phyloP scores from a whole-genome alignment of 140 eudicot species.

The Stevia rebaudiana region DNA sequence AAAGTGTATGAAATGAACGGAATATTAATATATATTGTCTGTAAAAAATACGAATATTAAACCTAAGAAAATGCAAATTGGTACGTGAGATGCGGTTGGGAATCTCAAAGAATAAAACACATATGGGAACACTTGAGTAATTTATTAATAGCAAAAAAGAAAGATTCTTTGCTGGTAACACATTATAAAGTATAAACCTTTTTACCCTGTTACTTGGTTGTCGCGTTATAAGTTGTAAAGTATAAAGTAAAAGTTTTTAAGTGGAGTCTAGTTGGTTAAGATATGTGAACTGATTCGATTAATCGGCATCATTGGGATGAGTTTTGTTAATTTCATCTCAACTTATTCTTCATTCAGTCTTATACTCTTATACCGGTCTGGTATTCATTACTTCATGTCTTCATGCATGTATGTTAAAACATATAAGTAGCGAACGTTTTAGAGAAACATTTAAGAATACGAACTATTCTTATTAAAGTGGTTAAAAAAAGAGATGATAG shows the following conservation, averaged over 20 bases:
- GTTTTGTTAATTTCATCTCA: too few species aligned
- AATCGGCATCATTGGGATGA: too few species aligned
- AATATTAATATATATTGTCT: background rate
- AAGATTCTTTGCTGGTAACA: constrained; percentile 11
- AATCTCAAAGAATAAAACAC: background rate
- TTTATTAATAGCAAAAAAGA: background rate
- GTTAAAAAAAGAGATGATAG: too few species aligned
- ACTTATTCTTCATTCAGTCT: too few species aligned
- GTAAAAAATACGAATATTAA: background rate
- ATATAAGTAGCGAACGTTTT: too few species aligned
- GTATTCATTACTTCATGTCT: too few species aligned
- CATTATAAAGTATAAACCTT: constrained; percentile 2
- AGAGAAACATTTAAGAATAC: too few species aligned
- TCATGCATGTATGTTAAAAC: too few species aligned
- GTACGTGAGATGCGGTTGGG: background rate
- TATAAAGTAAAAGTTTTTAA: background rate
- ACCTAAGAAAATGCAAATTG: background rate
- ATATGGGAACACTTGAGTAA: background rate
- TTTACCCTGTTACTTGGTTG: background rate
- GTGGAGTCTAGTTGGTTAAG: background rate
- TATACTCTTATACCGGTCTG: too few species aligned
- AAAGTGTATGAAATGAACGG: background rate
- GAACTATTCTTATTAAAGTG: too few species aligned
- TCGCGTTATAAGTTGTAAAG: background rate
- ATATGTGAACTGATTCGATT: too few species aligned